Evolutionary conservation across 176 grass and related monocot species (phyloP).

Genomic region (Thinopyrum elongatum): DNA sequence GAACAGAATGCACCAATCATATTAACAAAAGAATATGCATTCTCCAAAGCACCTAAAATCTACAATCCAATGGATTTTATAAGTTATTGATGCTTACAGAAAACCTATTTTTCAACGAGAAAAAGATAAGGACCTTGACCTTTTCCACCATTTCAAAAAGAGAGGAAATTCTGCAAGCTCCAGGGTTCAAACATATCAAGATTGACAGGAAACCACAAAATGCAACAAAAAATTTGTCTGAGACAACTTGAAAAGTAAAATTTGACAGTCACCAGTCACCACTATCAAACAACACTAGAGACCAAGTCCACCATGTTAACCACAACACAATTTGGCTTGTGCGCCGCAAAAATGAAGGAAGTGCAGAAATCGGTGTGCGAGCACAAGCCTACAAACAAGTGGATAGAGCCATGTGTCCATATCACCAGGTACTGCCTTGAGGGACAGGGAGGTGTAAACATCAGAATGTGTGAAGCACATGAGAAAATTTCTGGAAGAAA

Average conservation of each 20-base stretch:
- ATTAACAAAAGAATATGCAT: not conserved
- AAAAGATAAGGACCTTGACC: not conserved
- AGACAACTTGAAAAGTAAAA: not conserved
- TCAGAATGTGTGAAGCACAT: not conserved
- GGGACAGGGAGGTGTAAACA: not conserved
- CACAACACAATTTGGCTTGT: not conserved
- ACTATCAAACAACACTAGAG: constrained; percentile 1
- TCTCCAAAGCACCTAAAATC: not conserved
- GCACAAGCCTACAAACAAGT: constrained; percentile 8
- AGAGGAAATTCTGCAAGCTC: not conserved
- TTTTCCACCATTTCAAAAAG: not conserved
- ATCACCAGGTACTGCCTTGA: constrained; percentile 34
- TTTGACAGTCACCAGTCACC: not conserved
- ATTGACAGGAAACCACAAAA: not conserved
- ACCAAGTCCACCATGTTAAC: not conserved
- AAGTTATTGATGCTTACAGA: not conserved
- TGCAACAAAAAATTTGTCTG: not conserved
- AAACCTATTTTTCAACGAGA: not conserved
- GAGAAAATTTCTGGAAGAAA: constrained; percentile 37
- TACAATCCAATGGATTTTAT: not conserved
- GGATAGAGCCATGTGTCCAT: constrained; percentile 13
- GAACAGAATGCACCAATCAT: not conserved
- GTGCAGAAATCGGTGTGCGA: not conserved
- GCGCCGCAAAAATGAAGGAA: not conserved
- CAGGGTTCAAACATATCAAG: not conserved